phyloP scores from a whole-genome alignment of 371 early-diverging fungal species.

The Rozella allomycis region DNA sequence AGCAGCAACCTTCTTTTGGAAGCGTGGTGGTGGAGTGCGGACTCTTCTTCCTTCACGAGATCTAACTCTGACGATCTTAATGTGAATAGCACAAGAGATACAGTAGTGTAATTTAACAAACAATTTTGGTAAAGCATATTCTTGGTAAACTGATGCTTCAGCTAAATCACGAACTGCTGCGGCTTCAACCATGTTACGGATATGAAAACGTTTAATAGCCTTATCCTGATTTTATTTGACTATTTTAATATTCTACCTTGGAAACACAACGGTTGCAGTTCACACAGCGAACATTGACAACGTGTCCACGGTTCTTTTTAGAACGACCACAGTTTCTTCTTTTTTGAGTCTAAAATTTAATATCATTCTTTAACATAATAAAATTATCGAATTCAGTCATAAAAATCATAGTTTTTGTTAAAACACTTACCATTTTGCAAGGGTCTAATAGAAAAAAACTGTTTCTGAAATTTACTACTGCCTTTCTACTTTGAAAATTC shows the following conservation, averaged over 20 bases:
- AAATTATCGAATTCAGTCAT: too few relatives aligned
- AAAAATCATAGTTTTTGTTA: too few relatives aligned
- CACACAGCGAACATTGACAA: slow-evolving; percentile 85
- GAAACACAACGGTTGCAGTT: slow-evolving; percentile 95
- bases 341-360: slow-evolving; percentile 87
- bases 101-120: slow-evolving; percentile 96
- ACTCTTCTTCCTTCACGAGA: slow-evolving; percentile 69
- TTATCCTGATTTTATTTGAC: slow-evolving; percentile 46
- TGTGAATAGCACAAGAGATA: slow-evolving; percentile 95
- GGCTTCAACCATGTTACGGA: slow-evolving; percentile 93
- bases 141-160: slow-evolving; percentile 83
- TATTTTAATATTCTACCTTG: slow-evolving; percentile 31
- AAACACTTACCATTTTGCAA: too few relatives aligned
- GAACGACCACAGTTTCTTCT: slow-evolving; percentile 97
- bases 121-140: slow-evolving; percentile 91
- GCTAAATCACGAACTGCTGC: slow-evolving; percentile 92
- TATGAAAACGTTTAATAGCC: slow-evolving; percentile 94
- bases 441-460: too few relatives aligned
- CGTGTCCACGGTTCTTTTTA: slow-evolving; percentile 97
- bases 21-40: slow-evolving; percentile 77
- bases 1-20: too few relatives aligned
- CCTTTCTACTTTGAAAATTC: too few relatives aligned
- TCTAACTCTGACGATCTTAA: slow-evolving; percentile 89
- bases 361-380: too few relatives aligned
- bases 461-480: too few relatives aligned